Evolutionary conservation across 2,329 filamentous ascomycete genomes (phyloP), one percentile per base, ranked within the genome.

Genomic region (Colletotrichum euphorbiae): DNA sequence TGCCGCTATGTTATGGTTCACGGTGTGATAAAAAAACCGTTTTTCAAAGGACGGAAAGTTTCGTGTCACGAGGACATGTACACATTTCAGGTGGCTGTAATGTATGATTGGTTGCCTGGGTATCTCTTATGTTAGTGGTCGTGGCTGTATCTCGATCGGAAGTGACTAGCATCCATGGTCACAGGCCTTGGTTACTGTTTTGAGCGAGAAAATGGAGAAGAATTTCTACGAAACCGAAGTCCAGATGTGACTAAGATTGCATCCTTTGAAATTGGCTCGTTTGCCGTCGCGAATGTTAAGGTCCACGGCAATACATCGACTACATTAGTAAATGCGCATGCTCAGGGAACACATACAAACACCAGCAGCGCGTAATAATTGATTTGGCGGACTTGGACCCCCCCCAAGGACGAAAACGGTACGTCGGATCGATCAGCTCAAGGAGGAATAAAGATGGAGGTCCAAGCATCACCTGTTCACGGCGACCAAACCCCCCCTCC

Each of bases 1-100:
- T 11, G 24, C n/a, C 13, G 42, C 17, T 28, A 33, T 7, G 33
- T 15, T 28, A 17, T 19, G 17, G 21, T 31, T 43, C 6, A 12
- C 24, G 19, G 31, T 15, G 43, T 59, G 42, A 50, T 54, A 50
- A 33, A 65, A 33, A 65, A 42, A 60, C 36, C 51, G 54, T 40
- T 17, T 36, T 31, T 19, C 17, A 55, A 46, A 59, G 60, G 54
- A 6, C 24, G 51, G 24, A 63, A 28, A 12, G 45, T 57, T 6
- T 46, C 8, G 15, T 3, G 24, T 45, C 17, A 67, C 24, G 64
- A 64, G 52, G 38, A 54, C 21, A 46, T 31, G 43, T 24, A 17
- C 52, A 52, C 43, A 46, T 15, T 12, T 15, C 42, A 45, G 6
- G 19, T 55, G 51, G 58, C 51, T 63, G 43, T 63, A 57, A 57